Evolutionary conservation across 1,139 yeast genomes (phyloP).

Genomic region (Nadsonia commutata): DNA sequence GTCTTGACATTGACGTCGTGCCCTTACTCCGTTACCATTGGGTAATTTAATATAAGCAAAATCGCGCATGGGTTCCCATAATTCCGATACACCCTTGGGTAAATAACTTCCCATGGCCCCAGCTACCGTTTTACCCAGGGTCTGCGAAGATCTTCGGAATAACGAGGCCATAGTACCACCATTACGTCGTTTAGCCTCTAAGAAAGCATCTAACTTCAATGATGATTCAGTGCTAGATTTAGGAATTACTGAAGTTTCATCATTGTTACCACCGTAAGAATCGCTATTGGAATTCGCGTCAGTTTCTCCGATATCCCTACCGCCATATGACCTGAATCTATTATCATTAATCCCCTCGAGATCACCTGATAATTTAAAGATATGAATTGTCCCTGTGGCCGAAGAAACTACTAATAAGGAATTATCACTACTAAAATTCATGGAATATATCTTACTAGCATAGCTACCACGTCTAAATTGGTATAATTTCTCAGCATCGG

Average conservation of each 20-base stretch:
- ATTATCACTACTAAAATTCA: slow-evolving; percentile 67
- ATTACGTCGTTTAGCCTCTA: slow-evolving; percentile 9
- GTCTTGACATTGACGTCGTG: slow-evolving; percentile 2
- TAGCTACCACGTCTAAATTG: slow-evolving; percentile 93
- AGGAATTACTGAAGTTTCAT: slow-evolving; percentile 1
- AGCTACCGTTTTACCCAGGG: slow-evolving; percentile 62
- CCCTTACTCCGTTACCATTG: slow-evolving; percentile 12
- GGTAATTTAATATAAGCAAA: slow-evolving; percentile 71
- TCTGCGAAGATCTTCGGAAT: slow-evolving; percentile 37
- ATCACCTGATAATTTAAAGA: slow-evolving; percentile 38
- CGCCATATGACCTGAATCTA: not conserved
- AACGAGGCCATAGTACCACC: slow-evolving; percentile 13
- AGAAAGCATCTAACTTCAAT: slow-evolving; percentile 9
- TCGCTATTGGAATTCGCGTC: not conserved
- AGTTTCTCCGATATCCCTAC: slow-evolving; percentile 5
- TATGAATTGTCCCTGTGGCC: slow-evolving; percentile 86
- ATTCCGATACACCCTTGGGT: slow-evolving; percentile 72
- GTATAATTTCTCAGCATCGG: slow-evolving; percentile 65
- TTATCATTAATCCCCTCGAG: slow-evolving; percentile 5
- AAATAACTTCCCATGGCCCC: slow-evolving; percentile 78
- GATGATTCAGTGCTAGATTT: slow-evolving; percentile 1
- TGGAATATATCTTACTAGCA: slow-evolving; percentile 75
- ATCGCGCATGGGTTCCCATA: slow-evolving; percentile 83
- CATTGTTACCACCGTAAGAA: not conserved
- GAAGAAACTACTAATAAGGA: slow-evolving; percentile 69